These are phyloP conservation scores for Dicorynia guianensis DNA, from an alignment of 306 rosid species.

Conservation along the genomic window DNA sequence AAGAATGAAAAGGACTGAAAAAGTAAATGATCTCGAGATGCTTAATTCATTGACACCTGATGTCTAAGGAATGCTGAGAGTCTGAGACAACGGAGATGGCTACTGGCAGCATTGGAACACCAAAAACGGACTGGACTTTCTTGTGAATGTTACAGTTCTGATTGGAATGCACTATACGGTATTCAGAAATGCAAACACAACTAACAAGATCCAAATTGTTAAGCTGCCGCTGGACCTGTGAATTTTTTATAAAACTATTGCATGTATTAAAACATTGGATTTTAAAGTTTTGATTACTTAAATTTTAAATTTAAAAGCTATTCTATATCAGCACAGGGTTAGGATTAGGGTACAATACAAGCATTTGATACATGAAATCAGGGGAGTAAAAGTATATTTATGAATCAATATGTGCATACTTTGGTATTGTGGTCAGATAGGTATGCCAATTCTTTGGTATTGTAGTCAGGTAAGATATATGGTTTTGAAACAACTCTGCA, in stretches of 20 bases:
- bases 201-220: slow-evolving; percentile 3
- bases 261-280: too few species aligned
- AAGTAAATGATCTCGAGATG: background rate
- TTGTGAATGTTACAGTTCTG: background rate
- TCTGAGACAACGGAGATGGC: background rate
- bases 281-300: too few species aligned
- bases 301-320: too few species aligned
- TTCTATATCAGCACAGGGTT: too few species aligned
- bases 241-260: background rate
- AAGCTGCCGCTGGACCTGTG: slow-evolving; percentile 7
- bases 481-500: slow-evolving; percentile 29
- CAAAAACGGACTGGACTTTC: background rate
- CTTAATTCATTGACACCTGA: background rate
- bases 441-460: slow-evolving; percentile 24
- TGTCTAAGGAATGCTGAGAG: slow-evolving; percentile 9
- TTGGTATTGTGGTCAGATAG: slow-evolving; percentile 21
- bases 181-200: background rate
- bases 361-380: too few species aligned
- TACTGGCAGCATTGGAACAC: slow-evolving; percentile 10
- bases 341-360: too few species aligned
- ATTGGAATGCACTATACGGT: too few species aligned
- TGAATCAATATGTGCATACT: slow-evolving; percentile 18
- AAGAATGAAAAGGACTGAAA: too few species aligned
- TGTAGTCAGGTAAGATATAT: slow-evolving; percentile 18
- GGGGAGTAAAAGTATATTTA: too few species aligned